phyloP scores from a whole-genome alignment of 2,329 filamentous ascomycete species.

The Colletotrichum sp. region DNA sequence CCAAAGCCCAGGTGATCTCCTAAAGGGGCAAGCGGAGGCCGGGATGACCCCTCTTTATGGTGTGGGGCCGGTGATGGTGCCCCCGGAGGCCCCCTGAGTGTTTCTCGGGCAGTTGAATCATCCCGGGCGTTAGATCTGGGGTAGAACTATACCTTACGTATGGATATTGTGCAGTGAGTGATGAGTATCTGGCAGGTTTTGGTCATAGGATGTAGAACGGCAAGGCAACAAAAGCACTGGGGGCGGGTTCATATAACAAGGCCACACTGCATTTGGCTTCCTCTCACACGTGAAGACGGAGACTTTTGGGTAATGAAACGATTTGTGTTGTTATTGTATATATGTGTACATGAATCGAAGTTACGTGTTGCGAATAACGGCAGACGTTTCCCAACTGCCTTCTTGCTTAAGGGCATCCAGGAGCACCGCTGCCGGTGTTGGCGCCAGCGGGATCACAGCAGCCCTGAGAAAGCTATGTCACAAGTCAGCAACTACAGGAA shows the following conservation, averaged over 20 bases:
- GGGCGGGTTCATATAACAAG: background rate
- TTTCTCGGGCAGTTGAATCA: background rate
- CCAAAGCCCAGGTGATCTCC: background rate
- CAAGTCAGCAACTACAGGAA: background rate
- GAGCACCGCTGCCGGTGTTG: background rate
- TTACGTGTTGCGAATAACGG: accelerated
- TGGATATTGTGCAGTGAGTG: background rate
- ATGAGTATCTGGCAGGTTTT: background rate
- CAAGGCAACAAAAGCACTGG: background rate
- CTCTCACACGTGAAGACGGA: background rate
- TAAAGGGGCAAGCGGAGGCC: background rate
- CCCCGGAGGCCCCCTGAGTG: background rate
- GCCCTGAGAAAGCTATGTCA: background rate
- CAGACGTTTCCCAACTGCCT: background rate
- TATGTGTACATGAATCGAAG: accelerated
- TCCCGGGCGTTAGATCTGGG: background rate
- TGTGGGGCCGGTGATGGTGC: background rate
- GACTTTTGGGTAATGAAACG: background rate
- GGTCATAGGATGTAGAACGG: background rate
- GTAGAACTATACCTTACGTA: accelerated
- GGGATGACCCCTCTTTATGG: background rate
- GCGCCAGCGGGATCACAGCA: background rate
- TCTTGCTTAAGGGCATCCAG: background rate
- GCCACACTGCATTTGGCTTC: background rate
- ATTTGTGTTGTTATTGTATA: background rate